These are phyloP conservation scores for Dentiscutata heterogama DNA, from an alignment of 371 early-diverging fungal genomes.

Conservation along the genomic window DNA sequence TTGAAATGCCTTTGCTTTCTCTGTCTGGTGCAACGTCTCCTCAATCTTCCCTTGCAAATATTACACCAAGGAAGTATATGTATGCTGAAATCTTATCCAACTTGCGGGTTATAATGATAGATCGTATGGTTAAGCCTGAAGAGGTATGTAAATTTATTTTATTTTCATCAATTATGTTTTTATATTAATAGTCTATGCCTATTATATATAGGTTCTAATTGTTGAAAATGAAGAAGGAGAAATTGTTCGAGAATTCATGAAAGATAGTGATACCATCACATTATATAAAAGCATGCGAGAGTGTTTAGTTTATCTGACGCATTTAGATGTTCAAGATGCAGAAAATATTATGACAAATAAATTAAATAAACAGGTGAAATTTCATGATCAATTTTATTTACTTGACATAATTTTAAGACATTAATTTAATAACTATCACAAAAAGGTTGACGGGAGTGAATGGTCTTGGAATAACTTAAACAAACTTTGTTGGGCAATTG, in stretches of 20 bases:
- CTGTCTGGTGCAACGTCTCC: slow-evolving; percentile 57
- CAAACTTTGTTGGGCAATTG: slow-evolving; percentile 99
- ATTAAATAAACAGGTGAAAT: slow-evolving; percentile 81
- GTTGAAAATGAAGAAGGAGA: slow-evolving; percentile 99
- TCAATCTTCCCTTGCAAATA: slow-evolving; percentile 52
- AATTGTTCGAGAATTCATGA: slow-evolving; percentile 98
- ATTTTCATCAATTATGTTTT: not conserved
- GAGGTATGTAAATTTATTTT: slow-evolving; percentile 67
- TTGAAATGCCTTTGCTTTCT: slow-evolving; percentile 59
- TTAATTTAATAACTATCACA: slow-evolving; percentile 17
- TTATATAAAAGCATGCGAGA: slow-evolving; percentile 99
- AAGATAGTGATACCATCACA: slow-evolving; percentile 98
- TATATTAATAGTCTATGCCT: not conserved
- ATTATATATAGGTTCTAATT: slow-evolving; percentile 80
- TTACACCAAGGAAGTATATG: slow-evolving; percentile 73
- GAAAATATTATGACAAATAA: slow-evolving; percentile 96
- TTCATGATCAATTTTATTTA: no score
- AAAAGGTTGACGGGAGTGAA: slow-evolving; percentile 89
- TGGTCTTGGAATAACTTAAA: slow-evolving; percentile 98
- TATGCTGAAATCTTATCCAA: slow-evolving; percentile 86
- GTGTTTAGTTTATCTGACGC: slow-evolving; percentile 96
- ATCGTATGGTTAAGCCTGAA: slow-evolving; percentile 97
- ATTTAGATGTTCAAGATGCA: slow-evolving; percentile 93
- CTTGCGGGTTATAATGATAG: slow-evolving; percentile 94
- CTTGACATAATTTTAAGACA: not conserved